Evolutionary conservation across 768 basidiomycete genomes (phyloP), one percentile per base, ranked within the genome.

Genomic region (Pholiota conissans): DNA sequence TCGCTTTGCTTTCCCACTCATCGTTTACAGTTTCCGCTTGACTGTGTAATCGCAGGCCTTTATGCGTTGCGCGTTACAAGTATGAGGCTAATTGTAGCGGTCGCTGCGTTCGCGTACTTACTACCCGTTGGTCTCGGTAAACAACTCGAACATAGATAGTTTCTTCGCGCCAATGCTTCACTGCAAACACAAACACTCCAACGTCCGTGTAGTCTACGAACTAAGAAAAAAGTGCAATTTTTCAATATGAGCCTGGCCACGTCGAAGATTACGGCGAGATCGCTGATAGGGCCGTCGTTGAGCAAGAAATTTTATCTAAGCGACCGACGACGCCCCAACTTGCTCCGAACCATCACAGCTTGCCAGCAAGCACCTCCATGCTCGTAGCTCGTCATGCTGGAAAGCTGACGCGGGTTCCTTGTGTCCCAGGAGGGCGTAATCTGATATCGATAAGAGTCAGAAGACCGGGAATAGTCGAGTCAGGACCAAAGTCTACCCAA

Each of bases 401-500:
- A 51, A 59, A 61, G 57, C 58, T 66, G 60, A 59, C 63, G 62
- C 62, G 61, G 48, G 61, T 63, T 61, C 58, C 61, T 50, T 61
- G 66, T 60, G 50, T 55, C 48, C 60, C 52, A 5, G 11, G 24
- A 22, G 32, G 24, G 16, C 46, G 67, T 59, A 63, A 70, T 73
- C 74, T 68, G 69, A 69, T 67, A 69, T 70, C 71, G 74, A 77
- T 75, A 71, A 71, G 74, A 71, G 71, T 73, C 71, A 73, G 73
- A 69, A 68, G 68, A 64, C 67, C 61, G 63, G 65, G 62, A 66
- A 65, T 65, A 67, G 66, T 69, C 71, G 73, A 74, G 74, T 76
- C 74, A 73, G 67, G 56, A 61, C 64, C 42, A 40, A 45, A 45
- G 52, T 56, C 62, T 63, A 34, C 57, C 60, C 65, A 64, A 58